Percentiles rank a stretch among this genome's conserved stretches.
phyloP scores from a whole-genome alignment of 2,329 filamentous ascomycete genomes.

The Talaromyces piceae region DNA sequence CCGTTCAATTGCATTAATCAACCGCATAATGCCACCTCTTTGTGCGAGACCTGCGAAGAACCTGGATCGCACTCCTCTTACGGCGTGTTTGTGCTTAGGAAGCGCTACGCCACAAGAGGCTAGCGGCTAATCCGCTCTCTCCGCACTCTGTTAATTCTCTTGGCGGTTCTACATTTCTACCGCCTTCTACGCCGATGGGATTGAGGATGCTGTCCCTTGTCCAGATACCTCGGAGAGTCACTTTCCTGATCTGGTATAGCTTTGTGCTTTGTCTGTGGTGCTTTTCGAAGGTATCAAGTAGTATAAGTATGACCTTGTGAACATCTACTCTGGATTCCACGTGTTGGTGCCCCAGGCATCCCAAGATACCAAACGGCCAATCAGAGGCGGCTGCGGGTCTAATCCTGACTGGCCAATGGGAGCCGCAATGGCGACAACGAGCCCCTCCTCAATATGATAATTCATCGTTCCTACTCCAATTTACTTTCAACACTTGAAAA shows the following conservation, averaged over 20 bases:
- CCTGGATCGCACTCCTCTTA: background rate
- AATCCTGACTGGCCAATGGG: constrained; percentile 12
- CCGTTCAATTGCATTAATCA: background rate
- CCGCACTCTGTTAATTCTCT: background rate
- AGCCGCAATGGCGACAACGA: constrained; percentile 14
- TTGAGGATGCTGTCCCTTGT: too few species aligned
- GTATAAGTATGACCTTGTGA: too few species aligned
- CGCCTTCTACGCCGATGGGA: background rate
- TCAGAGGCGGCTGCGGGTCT: constrained; percentile 12
- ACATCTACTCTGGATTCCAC: too few species aligned
- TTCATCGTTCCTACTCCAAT: background rate
- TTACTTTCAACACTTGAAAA: too few species aligned
- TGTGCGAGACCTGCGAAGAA: background rate
- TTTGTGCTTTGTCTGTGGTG: background rate
- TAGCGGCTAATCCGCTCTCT: background rate
- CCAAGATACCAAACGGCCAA: background rate
- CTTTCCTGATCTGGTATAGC: background rate
- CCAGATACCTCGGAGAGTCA: too few species aligned
- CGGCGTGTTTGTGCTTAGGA: background rate
- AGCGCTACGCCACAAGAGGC: background rate
- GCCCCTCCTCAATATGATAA: constrained; percentile 6
- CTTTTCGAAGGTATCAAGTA: too few species aligned
- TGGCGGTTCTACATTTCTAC: background rate
- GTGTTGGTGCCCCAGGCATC: background rate
- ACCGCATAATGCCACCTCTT: background rate